Evolutionary conservation across 176 grass and related monocot species (phyloP).

Genomic region (Puccinellia tenuiflora): DNA sequence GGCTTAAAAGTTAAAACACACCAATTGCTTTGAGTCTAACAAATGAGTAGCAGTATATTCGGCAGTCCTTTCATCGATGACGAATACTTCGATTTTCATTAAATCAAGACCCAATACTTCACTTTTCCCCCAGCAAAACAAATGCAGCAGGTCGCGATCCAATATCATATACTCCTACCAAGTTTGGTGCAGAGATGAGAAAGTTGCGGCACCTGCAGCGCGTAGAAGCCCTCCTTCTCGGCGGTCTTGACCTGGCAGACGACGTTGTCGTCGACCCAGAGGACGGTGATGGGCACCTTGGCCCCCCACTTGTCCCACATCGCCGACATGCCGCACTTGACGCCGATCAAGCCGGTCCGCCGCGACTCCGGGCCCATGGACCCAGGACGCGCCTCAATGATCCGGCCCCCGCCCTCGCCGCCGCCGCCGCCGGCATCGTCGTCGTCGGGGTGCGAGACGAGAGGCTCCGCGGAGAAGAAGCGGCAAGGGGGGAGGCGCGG

Average conservation of each 20-base stretch:
- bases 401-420: conserved; percentile 23
- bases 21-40: not conserved
- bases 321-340: conserved; percentile 96
- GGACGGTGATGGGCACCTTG: conserved; percentile 78
- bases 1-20: not conserved
- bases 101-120: not conserved
- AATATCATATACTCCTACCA: not conserved
- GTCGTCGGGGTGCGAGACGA: conserved; percentile 43
- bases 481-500: conserved; percentile 25
- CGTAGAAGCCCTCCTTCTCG: conserved; percentile 79
- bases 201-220: conserved; percentile 66
- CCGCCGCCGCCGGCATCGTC: not conserved
- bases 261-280: conserved; percentile 93
- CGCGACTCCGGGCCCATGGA: conserved; percentile 57
- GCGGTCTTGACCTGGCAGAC: conserved; percentile 95
- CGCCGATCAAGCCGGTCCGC: conserved; percentile 76
- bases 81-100: not conserved
- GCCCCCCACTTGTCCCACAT: conserved; percentile 99
- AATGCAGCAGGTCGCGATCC: not conserved
- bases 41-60: not conserved
- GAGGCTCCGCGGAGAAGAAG: conserved; percentile 49
- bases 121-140: not conserved
- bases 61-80: not conserved
- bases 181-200: not conserved
- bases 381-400: conserved; percentile 59